phyloP scores from a whole-genome alignment of 805 yeast genomes.

The Lipomyces orientalis region DNA sequence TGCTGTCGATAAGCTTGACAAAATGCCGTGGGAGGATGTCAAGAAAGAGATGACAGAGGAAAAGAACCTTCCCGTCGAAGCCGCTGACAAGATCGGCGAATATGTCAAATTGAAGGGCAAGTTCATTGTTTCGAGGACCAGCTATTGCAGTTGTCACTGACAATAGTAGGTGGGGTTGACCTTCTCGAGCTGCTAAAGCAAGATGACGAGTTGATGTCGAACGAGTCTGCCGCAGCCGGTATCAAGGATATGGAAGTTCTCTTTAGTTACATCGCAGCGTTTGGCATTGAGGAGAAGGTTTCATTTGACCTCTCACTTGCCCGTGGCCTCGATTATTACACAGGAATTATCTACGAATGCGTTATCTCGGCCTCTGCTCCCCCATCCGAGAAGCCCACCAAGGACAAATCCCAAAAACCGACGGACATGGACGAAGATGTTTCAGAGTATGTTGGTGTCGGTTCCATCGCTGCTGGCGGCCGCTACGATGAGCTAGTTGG shows the following conservation, averaged over 20 bases:
- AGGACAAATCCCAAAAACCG: conserved; percentile 47
- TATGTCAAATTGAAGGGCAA: conserved; percentile 83
- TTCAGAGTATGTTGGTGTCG: conserved; percentile 97
- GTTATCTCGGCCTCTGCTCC: conserved; percentile 97
- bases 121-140: background rate
- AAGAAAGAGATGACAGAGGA: conserved; percentile 90
- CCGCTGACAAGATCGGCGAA: conserved; percentile 91
- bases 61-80: conserved; percentile 86
- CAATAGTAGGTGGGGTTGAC: conserved; percentile 51
- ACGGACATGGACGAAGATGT: conserved; percentile 62
- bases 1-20: conserved; percentile 96
- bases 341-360: conserved; percentile 95
- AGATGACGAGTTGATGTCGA: conserved; percentile 64
- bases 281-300: conserved; percentile 64
- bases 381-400: conserved; percentile 40
- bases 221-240: conserved; percentile 80
- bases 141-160: conserved; percentile 48
- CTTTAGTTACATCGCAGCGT: conserved; percentile 81
- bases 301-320: conserved; percentile 94
- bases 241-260: conserved; percentile 76
- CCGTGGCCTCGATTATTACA: conserved; percentile 96
- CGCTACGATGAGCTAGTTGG: conserved; percentile 96
- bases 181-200: conserved; percentile 57
- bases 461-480: conserved; percentile 99
- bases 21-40: conserved; percentile 93